A percentile compares a stretch with the other conserved stretches of the same genome.
Conservation (phyloP, 805 yeast species). For the Wickerhamiella kazuoi region DNA sequence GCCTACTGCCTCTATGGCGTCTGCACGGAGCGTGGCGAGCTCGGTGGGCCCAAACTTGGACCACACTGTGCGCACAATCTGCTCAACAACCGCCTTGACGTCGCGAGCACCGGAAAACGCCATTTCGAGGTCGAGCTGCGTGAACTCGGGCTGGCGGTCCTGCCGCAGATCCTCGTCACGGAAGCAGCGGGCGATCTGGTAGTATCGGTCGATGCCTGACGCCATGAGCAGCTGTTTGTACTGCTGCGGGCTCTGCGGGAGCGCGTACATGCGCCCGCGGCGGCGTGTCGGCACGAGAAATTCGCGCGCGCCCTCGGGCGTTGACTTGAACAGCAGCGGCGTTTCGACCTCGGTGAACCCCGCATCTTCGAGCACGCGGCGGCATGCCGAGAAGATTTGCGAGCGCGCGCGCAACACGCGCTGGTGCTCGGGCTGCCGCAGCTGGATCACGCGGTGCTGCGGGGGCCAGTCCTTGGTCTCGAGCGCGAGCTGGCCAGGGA, state of each 20-base stretch:
- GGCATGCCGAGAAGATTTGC: conserved; percentile 20
- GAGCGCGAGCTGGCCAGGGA: conserved; percentile 43
- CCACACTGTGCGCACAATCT: conserved; percentile 42
- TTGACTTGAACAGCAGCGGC: conserved; percentile 79
- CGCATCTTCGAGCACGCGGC: conserved; percentile 22
- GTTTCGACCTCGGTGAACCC: conserved; percentile 77
- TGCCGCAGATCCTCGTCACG: conserved; percentile 90
- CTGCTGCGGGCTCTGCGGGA: conserved; percentile 97
- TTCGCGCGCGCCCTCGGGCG: conserved; percentile 97
- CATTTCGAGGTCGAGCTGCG: conserved; percentile 94
- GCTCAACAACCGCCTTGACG: conserved; percentile 48
- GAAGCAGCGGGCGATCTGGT: conserved; percentile 84
- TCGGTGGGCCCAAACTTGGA: conserved; percentile 23
- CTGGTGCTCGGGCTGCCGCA: conserved; percentile 30
- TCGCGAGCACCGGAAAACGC: conserved; percentile 54
- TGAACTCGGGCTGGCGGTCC: conserved; percentile 95
- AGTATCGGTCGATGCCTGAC: conserved; percentile 72
- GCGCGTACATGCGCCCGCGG: conserved; percentile 49
- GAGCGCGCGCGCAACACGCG: conserved; percentile 20
- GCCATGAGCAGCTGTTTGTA: conserved; percentile 92
- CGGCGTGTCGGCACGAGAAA: conserved; percentile 82
- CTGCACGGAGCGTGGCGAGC: conserved; percentile 20
- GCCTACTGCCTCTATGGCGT: neutral
- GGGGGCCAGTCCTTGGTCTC: conserved; percentile 53
- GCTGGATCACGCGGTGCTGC: conserved; percentile 63